Base-by-base conservation (phyloP, 768 basidiomycete species). In the Butyriboletus loyo region DNA sequence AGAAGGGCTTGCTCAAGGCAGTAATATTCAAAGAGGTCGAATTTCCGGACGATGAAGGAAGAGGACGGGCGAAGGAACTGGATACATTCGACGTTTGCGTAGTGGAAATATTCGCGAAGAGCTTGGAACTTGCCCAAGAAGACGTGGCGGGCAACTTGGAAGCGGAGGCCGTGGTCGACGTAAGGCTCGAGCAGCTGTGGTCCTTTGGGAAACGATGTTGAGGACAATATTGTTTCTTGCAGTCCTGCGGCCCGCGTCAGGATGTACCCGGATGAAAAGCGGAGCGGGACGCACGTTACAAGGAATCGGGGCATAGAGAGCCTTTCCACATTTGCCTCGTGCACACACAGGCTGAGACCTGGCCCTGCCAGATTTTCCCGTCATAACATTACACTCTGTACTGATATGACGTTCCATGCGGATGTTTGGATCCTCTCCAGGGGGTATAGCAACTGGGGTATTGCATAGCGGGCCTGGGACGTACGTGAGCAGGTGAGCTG, bases 391-490 rank as follows among this genome's bases (percentile, higher is more conserved):
- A 60, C 90, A 92, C 40, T 85, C 84, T 1, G 62, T 74, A 22
- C 64, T 73, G 57, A 94, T 78, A 65, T 93, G 91, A 0, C 73
- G 70, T 59, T 92, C 89, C 86, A 94, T 91, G 43, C 84, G 80
- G 37, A 82, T 69, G 59, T 93, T 93, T 11, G 90, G 88, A 61
- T 93, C 87, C 65, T 89, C 83, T 25, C 86, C 86, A 0, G 77
- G 82, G n/a, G 81, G 82, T 45, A 92, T 80, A 3, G 88, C 82
- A 10, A 93, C 82, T 1, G 89, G 89, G 3, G 70, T 77, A 55
- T 82, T 83, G 72, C 92, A 94, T 24, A 93, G 69, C 4, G 91
- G 91, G 60, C 88, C 88, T 86, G 52, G 28, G 41, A 56, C 3
- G 41, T 40, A 21, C 31, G 39, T 63, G 46, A 53, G 53, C 38